Percentiles rank a stretch among this genome's conserved stretches.
Conservation (phyloP, 257 asterid genomes). For the Solanum dulcamara region DNA sequence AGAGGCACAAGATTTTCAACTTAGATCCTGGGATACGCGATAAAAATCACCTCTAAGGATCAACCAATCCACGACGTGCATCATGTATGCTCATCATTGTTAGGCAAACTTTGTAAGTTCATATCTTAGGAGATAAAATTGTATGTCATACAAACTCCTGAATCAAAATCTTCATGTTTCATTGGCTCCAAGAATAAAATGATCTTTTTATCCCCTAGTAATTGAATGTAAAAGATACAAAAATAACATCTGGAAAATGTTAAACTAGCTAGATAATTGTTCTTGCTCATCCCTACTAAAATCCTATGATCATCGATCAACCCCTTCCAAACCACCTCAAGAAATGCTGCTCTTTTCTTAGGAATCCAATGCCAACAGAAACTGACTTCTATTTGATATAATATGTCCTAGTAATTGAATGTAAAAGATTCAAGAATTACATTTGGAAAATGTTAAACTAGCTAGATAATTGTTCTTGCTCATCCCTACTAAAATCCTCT, state of each 20-base stretch:
- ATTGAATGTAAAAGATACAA: neutral
- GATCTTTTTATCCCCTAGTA: neutral
- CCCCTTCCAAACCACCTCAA: neutral
- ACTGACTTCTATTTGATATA: neutral
- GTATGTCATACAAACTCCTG: neutral
- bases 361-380: neutral
- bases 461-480: neutral
- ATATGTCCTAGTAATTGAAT: neutral
- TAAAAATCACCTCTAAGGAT: neutral
- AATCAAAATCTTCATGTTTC: neutral
- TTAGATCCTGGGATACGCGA: neutral
- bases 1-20: neutral
- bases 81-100: neutral
- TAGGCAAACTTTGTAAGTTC: neutral
- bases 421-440: neutral
- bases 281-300: neutral
- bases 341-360: neutral
- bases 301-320: neutral
- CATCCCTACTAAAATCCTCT: neutral
- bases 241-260: neutral
- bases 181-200: neutral
- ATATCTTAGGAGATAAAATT: neutral
- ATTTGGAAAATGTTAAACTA: neutral
- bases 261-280: neutral
- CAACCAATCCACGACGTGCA: neutral